Base-by-base conservation (phyloP, 106 monocot genomes). In the Ottelia alismoides region DNA sequence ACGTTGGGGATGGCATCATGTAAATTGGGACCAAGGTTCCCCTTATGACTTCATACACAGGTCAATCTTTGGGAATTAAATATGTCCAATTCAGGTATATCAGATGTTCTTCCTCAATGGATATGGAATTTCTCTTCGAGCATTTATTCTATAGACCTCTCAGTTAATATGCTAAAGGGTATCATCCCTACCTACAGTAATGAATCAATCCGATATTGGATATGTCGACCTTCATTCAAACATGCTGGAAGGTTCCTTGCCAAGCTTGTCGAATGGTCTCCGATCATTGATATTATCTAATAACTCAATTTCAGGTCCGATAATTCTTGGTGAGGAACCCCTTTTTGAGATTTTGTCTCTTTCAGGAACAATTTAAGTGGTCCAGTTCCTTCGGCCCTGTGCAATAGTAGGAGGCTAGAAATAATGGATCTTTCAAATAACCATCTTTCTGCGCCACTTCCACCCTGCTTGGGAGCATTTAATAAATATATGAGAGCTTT, bases 31-130 rank as follows among this genome's bases (percentile, higher is more conserved):
- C 55, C 30, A 2, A 19, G 24, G 19, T 55, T 55, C 30, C 55
- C 55, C 1, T 30, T 57, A 20, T 66, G 73, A 61, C 60, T 73
- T 19, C n/a, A 45, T 29, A 40, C 14, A 16, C 66, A 66, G 66
- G 30, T 3, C 11, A 60, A 61, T 12, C 61, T 73, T 2, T 11
- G 11, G 12, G 28, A 19, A 4, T 27, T 73, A 14, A 65, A 52
- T 21, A 1, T 73, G 22, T 55, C 61, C 27, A 56, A 60, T 11
- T 20, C 53, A 7, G 30, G 48, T 26, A 66, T 73, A 19, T 32
- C 28, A 0, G 73, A 28, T 2, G 51, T 11, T 3, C 5, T 66
- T 25, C 73, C 73, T 1, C 20, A 45, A 32, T 73, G 73, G 73
- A 61, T 73, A 25, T 73, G 73, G 73, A 48, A 59, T 19, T 24